Conservation (phyloP, 2,329 filamentous ascomycete species). For the Cadophora luteo-olivacea region DNA sequence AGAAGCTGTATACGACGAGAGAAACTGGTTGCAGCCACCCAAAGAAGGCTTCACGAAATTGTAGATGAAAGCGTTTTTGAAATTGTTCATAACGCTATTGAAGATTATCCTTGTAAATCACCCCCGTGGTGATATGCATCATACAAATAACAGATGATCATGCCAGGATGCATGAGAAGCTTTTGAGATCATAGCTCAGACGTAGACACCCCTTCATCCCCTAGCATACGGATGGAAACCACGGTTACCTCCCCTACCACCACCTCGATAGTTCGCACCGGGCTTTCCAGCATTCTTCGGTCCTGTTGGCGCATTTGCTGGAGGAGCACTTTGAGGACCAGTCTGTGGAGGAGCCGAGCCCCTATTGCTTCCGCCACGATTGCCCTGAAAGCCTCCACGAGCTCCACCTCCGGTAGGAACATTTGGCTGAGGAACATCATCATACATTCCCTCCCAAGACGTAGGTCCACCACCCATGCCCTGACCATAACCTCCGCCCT, state of each 20-base stretch:
- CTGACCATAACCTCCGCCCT: constrained; percentile 51
- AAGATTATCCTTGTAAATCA: not conserved
- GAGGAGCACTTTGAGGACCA: constrained; percentile 59
- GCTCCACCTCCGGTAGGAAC: constrained; percentile 55
- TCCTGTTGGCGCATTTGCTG: constrained; percentile 88
- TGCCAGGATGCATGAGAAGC: constrained; percentile 11
- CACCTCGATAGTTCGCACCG: constrained; percentile 91
- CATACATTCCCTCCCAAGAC: constrained; percentile 98
- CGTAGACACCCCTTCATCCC: constrained; percentile 26
- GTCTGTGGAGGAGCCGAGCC: constrained; percentile 45
- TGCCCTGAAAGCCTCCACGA: constrained; percentile 36
- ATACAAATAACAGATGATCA: constrained; percentile 6
- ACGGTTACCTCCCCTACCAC: constrained; percentile 76
- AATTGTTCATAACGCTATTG: constrained; percentile 1
- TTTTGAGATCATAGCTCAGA: constrained; percentile 11
- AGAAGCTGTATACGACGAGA: constrained; percentile 75
- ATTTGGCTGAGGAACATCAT: constrained; percentile 87
- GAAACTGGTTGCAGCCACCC: constrained; percentile 93
- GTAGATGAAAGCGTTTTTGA: constrained; percentile 24
- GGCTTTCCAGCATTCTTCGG: constrained; percentile 94
- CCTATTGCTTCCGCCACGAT: constrained; percentile 40
- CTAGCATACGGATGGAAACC: constrained; percentile 81
- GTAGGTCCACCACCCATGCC: constrained; percentile 70
- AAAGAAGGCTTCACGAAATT: constrained; percentile 71
- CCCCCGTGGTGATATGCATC: constrained; percentile 7